phyloP scores from a whole-genome alignment of 495 filamentous ascomycete genomes.

The Aspergillus cavernicola region DNA sequence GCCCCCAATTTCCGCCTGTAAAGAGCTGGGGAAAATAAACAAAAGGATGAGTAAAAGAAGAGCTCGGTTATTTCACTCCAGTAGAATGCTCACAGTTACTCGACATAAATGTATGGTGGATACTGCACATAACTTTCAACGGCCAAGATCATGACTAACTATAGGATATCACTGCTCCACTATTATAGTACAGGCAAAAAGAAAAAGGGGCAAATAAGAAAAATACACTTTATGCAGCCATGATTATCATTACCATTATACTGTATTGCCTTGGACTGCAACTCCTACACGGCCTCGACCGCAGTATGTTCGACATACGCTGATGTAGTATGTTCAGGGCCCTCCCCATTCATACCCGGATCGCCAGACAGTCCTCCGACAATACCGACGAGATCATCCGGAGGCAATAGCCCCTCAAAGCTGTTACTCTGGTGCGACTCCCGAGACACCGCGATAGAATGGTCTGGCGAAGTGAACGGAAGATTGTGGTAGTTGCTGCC shows the following conservation, averaged over 20 bases:
- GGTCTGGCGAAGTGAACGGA: constrained; percentile 32
- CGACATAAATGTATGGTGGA: no score
- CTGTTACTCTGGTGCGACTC: constrained; percentile 35
- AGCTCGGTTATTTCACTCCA: not conserved
- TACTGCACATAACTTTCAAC: not conserved
- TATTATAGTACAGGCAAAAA: not conserved
- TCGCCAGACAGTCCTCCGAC: constrained; percentile 38
- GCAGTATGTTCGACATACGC: constrained; percentile 31
- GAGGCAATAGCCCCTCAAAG: constrained; percentile 35
- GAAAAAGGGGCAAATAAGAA: not conserved
- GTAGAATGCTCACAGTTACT: no score
- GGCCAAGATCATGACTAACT: not conserved
- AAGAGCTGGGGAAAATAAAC: not conserved
- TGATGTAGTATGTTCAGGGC: constrained; percentile 31
- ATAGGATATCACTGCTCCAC: constrained; percentile 4
- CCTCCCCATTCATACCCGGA: constrained; percentile 37
- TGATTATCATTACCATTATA: constrained; percentile 18
- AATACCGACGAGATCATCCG: constrained; percentile 42
- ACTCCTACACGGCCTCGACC: constrained; percentile 33
- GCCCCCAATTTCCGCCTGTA: constrained; percentile 6
- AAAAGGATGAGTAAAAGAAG: not conserved
- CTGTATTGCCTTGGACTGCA: not conserved
- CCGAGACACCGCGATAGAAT: constrained; percentile 31
- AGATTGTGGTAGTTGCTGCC: constrained; percentile 35
- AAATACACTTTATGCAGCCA: constrained; percentile 17